phyloP scores from a whole-genome alignment of 257 asterid genomes.

The Nicotiana obtusifolia region DNA sequence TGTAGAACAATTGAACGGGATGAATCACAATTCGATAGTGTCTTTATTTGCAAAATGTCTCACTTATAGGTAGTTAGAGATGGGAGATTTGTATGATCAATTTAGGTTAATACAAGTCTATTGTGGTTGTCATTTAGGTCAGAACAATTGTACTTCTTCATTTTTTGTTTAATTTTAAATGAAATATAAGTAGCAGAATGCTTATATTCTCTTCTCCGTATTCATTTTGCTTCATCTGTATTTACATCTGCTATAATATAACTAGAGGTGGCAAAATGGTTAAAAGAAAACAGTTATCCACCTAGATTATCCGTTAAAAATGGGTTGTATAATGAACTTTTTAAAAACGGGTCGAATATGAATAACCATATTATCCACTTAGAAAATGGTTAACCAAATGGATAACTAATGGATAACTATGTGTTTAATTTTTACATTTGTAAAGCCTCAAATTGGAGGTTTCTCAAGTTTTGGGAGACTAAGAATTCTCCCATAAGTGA shows the following conservation, averaged over 20 bases:
- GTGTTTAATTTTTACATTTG: too few relatives aligned
- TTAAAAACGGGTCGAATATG: too few relatives aligned
- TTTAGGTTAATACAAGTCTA: background rate
- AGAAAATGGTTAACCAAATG: too few relatives aligned
- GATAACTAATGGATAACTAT: too few relatives aligned
- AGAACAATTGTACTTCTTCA: background rate
- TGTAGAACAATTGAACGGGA: conserved; percentile 1
- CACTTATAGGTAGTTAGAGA: background rate
- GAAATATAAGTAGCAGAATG: background rate
- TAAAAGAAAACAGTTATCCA: too few relatives aligned
- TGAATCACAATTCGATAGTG: background rate
- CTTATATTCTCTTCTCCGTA: background rate
- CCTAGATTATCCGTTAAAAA: too few relatives aligned
- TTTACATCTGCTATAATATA: background rate
- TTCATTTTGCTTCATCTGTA: background rate
- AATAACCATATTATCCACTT: too few relatives aligned
- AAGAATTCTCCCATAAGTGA: too few relatives aligned
- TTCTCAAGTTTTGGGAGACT: too few relatives aligned
- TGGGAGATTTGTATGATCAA: background rate
- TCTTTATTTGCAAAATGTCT: conserved; percentile 5
- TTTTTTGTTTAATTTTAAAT: background rate
- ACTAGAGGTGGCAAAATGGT: too few relatives aligned
- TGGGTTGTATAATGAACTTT: too few relatives aligned
- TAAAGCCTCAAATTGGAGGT: too few relatives aligned
- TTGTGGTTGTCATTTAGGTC: background rate